A percentile compares a stretch with the other conserved stretches of the same genome.
phyloP scores from a whole-genome alignment of 805 yeast species.

The Ogataea allantospora region DNA sequence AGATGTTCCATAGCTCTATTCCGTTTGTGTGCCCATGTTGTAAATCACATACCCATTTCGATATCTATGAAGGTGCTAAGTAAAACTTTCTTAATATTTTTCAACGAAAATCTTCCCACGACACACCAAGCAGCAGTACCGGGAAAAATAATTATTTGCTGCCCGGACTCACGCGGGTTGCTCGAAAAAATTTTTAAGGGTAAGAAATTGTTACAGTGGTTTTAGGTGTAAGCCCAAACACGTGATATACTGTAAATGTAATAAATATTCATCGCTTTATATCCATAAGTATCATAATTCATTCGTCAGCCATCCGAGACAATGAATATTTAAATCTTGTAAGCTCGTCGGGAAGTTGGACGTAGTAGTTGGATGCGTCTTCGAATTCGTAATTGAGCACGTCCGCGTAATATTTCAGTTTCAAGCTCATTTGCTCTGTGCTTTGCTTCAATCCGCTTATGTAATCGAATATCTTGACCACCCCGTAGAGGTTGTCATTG shows the following conservation, averaged over 20 bases:
- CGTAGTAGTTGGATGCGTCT: constrained; percentile 36
- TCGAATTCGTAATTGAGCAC: constrained; percentile 35
- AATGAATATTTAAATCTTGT: constrained; percentile 25
- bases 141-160: neutral
- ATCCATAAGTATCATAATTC: constrained; percentile 3
- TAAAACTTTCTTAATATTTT: constrained; percentile 8
- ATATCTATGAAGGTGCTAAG: constrained; percentile 11
- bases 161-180: too few relatives aligned
- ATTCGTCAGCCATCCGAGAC: constrained; percentile 2
- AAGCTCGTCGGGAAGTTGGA: constrained; percentile 33
- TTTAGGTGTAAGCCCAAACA: constrained; percentile 3
- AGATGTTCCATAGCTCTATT: neutral
- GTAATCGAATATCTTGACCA: constrained; percentile 28
- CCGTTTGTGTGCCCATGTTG: neutral
- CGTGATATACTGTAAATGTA: constrained; percentile 3
- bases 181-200: constrained; percentile 1
- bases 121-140: constrained; percentile 4
- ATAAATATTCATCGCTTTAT: neutral
- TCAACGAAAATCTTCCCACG: constrained; percentile 5
- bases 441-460: constrained; percentile 4
- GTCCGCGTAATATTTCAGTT: constrained; percentile 29
- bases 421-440: constrained; percentile 18
- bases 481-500: constrained; percentile 36
- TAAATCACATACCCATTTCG: constrained; percentile 22
- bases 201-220: constrained; percentile 3